phyloP scores from a whole-genome alignment of 352 stramenopile genomes.

The Phytophthora citricola region DNA sequence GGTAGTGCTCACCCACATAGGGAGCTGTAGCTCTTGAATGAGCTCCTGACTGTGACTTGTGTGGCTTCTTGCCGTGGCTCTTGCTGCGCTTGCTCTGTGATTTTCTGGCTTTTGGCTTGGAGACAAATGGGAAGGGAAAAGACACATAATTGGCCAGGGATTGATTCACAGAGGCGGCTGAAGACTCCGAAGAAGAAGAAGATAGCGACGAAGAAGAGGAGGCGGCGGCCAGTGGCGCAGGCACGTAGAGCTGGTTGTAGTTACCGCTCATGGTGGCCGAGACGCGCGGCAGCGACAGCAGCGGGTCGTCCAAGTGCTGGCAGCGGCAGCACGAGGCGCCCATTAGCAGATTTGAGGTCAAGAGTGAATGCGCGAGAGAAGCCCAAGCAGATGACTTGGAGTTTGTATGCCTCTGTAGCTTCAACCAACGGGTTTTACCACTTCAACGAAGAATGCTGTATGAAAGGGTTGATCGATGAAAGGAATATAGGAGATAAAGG shows the following conservation, averaged over 20 bases:
- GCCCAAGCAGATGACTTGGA: constrained; percentile 10
- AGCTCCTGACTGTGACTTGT: constrained; percentile 1
- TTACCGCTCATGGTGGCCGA: constrained; percentile 36
- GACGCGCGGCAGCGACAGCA: constrained; percentile 47
- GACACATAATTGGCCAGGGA: constrained; percentile 78
- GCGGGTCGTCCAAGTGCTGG: constrained; percentile 74
- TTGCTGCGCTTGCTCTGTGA: constrained; percentile 17
- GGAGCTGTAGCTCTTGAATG: constrained; percentile 9
- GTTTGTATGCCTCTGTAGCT: constrained; percentile 13
- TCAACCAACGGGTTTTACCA: constrained; percentile 24
- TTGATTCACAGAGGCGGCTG: constrained; percentile 37
- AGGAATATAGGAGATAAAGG: constrained; percentile 10
- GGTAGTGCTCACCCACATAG: constrained; percentile 65
- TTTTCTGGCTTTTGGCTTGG: constrained; percentile 30
- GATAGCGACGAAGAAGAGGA: constrained; percentile 13
- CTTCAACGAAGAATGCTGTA: constrained; percentile 28
- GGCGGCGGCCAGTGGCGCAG: constrained; percentile 13
- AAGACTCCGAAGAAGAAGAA: constrained; percentile 1
- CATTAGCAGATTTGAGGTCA: constrained; percentile 40
- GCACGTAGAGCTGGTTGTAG: constrained; percentile 37
- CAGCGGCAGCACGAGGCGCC: constrained; percentile 74
- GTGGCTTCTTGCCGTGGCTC: constrained; percentile 21
- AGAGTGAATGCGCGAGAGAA: constrained; percentile 27
- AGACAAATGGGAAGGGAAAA: constrained; percentile 80
- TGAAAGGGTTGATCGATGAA: not conserved